Conservation (phyloP, 345 rosid genomes). For the Clarkia xantiana region DNA sequence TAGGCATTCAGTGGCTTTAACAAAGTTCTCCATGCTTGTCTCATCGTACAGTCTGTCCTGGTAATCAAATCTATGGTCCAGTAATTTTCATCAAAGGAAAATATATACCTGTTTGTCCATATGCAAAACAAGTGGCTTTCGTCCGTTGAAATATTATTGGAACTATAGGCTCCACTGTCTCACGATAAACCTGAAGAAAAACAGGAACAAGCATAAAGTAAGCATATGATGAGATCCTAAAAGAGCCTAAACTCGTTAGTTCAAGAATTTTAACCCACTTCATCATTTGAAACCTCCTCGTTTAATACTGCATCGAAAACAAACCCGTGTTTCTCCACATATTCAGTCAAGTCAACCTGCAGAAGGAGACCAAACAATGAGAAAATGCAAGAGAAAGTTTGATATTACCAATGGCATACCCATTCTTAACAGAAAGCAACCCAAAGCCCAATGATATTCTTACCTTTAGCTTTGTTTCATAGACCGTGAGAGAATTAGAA, state of each 20-base stretch:
- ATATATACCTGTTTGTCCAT: constrained; percentile 82
- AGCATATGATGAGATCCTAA: too few species aligned
- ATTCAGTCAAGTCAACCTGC: constrained; percentile 94
- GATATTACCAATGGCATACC: too few species aligned
- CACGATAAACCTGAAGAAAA: constrained; percentile 56
- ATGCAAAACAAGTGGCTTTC: constrained; percentile 97
- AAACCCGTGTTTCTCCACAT: constrained; percentile 86
- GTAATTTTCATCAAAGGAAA: too few species aligned
- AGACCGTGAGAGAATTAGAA: constrained; percentile 65
- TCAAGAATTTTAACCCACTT: constrained; percentile 32
- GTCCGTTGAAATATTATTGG: constrained; percentile 86
- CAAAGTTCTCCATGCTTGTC: too few species aligned
- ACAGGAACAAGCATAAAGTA: background rate
- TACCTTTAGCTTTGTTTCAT: constrained; percentile 95
- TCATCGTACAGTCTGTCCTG: too few species aligned
- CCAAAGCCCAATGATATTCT: constrained; percentile 1
- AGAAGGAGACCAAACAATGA: constrained; percentile 1
- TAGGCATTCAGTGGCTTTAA: too few species aligned
- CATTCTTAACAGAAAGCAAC: too few species aligned
- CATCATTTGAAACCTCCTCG: constrained; percentile 96
- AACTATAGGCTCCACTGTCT: constrained; percentile 91
- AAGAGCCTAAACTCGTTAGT: background rate
- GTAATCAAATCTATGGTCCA: too few species aligned
- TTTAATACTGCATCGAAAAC: constrained; percentile 87
- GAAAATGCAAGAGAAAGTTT: too few species aligned